Evolutionary conservation across 805 yeast species (phyloP).

Genomic region (Isabelozyma pseudorhagii): DNA sequence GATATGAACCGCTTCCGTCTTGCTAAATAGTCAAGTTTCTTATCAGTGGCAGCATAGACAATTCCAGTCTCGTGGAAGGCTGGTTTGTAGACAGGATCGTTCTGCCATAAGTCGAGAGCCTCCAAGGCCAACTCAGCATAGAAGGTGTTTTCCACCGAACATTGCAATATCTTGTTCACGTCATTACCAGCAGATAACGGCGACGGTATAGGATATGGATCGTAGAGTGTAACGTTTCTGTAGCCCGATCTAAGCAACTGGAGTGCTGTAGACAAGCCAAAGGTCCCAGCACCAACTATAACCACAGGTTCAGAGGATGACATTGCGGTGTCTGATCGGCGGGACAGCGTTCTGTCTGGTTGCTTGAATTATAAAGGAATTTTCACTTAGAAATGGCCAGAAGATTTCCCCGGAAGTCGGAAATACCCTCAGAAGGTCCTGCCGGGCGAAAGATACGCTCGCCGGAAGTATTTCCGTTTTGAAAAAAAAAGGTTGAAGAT

Average conservation of each 20-base stretch:
- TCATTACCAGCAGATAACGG: constrained; percentile 5
- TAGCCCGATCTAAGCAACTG: constrained; percentile 1
- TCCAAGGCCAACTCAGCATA: constrained; percentile 5
- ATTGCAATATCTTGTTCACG: constrained; percentile 4
- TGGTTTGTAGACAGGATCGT: constrained; percentile 3
- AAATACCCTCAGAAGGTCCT: neutral
- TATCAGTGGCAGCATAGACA: constrained; percentile 6
- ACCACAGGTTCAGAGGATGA: neutral
- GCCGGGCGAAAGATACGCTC: neutral
- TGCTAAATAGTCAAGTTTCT: neutral
- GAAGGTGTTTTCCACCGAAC: neutral
- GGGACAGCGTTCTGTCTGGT: no score
- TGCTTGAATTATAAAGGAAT: no score
- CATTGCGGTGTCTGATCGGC: neutral
- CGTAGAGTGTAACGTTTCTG: constrained; percentile 6
- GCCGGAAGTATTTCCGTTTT: neutral
- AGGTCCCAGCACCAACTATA: constrained; percentile 10
- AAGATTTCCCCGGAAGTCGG: no score
- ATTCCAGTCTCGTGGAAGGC: constrained; percentile 5
- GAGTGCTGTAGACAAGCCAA: constrained; percentile 2
- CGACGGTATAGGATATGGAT: constrained; percentile 1
- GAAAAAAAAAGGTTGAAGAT: no score
- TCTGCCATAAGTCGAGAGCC: constrained; percentile 5
- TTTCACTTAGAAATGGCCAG: no score
- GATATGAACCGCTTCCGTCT: constrained; percentile 1